These are phyloP conservation scores for Zymoseptoria ardabiliae DNA, from an alignment of 2,329 filamentous ascomycete genomes.

Conservation along the genomic window DNA sequence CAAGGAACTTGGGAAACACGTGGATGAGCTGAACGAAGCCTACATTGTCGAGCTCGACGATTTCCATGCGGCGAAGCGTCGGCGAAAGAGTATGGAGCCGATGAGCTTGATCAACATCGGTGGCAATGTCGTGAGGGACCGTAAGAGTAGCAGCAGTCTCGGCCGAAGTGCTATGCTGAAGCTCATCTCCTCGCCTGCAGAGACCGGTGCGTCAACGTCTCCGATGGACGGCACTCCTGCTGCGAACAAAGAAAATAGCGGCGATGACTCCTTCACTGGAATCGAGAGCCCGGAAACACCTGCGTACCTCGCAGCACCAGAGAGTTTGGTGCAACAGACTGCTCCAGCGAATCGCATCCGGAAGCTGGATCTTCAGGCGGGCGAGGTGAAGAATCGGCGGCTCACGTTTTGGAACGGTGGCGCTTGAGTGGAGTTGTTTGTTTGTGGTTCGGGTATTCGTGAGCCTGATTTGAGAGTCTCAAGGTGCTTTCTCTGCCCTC, in stretches of 20 bases:
- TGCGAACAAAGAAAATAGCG: conserved; percentile 22
- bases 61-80: conserved; percentile 24
- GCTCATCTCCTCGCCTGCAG: conserved; percentile 14
- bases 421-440: background rate
- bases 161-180: conserved; percentile 23
- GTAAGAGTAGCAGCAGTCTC: conserved; percentile 25
- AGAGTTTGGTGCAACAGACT: conserved; percentile 28
- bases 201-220: background rate
- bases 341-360: conserved; percentile 28
- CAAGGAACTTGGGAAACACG: conserved; percentile 23
- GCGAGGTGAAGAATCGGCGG: conserved; percentile 22
- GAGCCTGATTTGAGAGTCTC: background rate
- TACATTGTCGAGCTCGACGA: conserved; percentile 30
- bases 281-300: conserved; percentile 27
- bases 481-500: background rate
- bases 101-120: conserved; percentile 24
- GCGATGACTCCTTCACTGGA: conserved; percentile 5
- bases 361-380: conserved; percentile 25
- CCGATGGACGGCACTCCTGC: conserved; percentile 5
- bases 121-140: conserved; percentile 28
- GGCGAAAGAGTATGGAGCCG: conserved; percentile 33
- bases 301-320: conserved; percentile 23
- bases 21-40: conserved; percentile 27
- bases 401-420: conserved; percentile 24
- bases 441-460: background rate